Percentiles rank a stretch among this genome's conserved stretches.
phyloP scores from a whole-genome alignment of 495 filamentous ascomycete species.

The Neurospora hispaniola region DNA sequence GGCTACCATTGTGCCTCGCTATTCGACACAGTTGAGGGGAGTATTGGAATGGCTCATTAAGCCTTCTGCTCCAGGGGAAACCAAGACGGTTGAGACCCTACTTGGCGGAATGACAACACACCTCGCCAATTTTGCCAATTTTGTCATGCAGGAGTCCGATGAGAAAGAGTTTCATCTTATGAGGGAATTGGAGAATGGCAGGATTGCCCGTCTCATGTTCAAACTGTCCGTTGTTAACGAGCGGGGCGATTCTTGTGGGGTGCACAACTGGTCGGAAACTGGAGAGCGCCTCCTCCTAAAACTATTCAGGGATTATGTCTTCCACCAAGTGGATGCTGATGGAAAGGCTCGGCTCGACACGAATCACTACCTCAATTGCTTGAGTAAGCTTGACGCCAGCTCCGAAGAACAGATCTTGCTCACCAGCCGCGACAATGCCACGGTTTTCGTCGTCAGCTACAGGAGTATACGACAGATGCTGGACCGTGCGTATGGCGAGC shows the following conservation, averaged over 20 bases:
- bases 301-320: slow-evolving; percentile 93
- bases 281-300: slow-evolving; percentile 86
- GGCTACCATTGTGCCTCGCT: slow-evolving; percentile 60
- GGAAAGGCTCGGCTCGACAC: slow-evolving; percentile 73
- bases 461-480: slow-evolving; percentile 74
- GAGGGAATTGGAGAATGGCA: slow-evolving; percentile 84
- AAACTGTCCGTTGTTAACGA: slow-evolving; percentile 84
- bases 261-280: slow-evolving; percentile 73
- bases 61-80: slow-evolving; percentile 35
- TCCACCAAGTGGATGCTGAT: slow-evolving; percentile 82
- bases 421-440: slow-evolving; percentile 82
- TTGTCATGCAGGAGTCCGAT: slow-evolving; percentile 63
- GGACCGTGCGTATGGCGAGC: slow-evolving; percentile 67
- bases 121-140: slow-evolving; percentile 59
- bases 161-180: slow-evolving; percentile 46
- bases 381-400: slow-evolving; percentile 91
- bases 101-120: slow-evolving; percentile 66
- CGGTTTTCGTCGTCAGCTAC: slow-evolving; percentile 74
- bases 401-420: slow-evolving; percentile 75
- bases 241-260: slow-evolving; percentile 69
- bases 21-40: slow-evolving; percentile 63
- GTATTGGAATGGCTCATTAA: slow-evolving; percentile 67
- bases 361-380: slow-evolving; percentile 67
- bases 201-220: slow-evolving; percentile 67
- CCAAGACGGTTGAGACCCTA: slow-evolving; percentile 67